Conservation (phyloP, 208 protist species). For the Trypanosoma melophagium region DNA sequence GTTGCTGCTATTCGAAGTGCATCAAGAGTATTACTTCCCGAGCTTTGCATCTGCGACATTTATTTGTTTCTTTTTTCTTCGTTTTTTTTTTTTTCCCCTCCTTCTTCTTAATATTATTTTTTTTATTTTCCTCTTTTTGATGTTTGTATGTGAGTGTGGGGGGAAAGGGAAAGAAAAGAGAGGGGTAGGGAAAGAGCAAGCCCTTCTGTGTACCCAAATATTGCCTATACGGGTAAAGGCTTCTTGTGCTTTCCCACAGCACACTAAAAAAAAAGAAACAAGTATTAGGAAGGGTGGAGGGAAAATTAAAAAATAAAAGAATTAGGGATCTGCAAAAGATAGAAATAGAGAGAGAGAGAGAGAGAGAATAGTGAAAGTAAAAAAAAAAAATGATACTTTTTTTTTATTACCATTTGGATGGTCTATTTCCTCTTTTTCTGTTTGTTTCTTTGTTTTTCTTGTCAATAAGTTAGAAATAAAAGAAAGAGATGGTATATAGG, state of each 20-base stretch:
- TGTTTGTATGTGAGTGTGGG: too few relatives aligned
- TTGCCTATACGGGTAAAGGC: too few relatives aligned
- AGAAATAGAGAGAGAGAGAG: conserved; percentile 1
- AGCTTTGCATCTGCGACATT: conserved; percentile 16
- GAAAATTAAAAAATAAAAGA: not conserved
- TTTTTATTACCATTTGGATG: not conserved
- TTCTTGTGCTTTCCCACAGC: not conserved
- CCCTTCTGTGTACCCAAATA: too few relatives aligned
- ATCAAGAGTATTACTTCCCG: conserved; percentile 6
- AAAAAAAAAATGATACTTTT: not conserved
- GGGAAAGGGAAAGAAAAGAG: too few relatives aligned
- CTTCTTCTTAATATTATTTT: conserved; percentile 3
- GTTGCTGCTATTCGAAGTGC: conserved; percentile 13
- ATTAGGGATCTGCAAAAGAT: not conserved
- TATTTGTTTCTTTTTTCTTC: not conserved
- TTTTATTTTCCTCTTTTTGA: not conserved
- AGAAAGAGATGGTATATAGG: not conserved
- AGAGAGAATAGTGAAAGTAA: not conserved
- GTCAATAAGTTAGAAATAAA: conserved; percentile 4
- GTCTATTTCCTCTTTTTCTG: not conserved
- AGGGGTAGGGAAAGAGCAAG: too few relatives aligned
- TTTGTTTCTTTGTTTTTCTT: not conserved
- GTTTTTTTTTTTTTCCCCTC: not conserved
- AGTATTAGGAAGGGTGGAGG: too few relatives aligned
- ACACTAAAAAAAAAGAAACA: not conserved